phyloP scores from a whole-genome alignment of 768 basidiomycete species.

The Russula compacta region DNA sequence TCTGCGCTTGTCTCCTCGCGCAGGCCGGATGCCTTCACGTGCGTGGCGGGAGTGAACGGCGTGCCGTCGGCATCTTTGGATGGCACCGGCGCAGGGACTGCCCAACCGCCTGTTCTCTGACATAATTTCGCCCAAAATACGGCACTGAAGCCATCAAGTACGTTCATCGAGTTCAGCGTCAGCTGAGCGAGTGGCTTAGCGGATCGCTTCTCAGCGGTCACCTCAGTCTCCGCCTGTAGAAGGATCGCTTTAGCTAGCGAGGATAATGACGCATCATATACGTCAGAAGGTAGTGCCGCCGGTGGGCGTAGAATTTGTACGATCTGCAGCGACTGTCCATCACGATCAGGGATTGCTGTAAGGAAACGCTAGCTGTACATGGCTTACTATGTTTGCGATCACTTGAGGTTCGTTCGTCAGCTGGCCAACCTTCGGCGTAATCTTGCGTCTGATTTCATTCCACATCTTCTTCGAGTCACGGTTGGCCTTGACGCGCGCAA shows the following conservation, averaged over 20 bases:
- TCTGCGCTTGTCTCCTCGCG: slow-evolving; percentile 48
- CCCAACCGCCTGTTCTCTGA: slow-evolving; percentile 85
- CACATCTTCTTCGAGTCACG: slow-evolving; percentile 48
- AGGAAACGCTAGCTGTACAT: slow-evolving; percentile 11
- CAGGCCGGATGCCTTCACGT: slow-evolving; percentile 49
- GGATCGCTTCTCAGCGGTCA: slow-evolving; percentile 78
- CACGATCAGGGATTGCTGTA: slow-evolving; percentile 19
- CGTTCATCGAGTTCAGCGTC: slow-evolving; percentile 53
- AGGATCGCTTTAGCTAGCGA: slow-evolving; percentile 85
- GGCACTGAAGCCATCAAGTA: slow-evolving; percentile 50
- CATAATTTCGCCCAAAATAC: slow-evolving; percentile 80
- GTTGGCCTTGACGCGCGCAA: slow-evolving; percentile 55
- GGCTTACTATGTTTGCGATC: slow-evolving; percentile 57
- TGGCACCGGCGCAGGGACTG: slow-evolving; percentile 58
- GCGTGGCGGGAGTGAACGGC: slow-evolving; percentile 35
- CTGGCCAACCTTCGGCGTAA: slow-evolving; percentile 83
- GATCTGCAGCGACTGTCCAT: slow-evolving; percentile 33
- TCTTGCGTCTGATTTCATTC: slow-evolving; percentile 61
- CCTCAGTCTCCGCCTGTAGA: slow-evolving; percentile 89
- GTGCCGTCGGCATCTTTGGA: slow-evolving; percentile 40
- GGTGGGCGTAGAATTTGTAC: slow-evolving; percentile 33
- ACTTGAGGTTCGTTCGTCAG: slow-evolving; percentile 59
- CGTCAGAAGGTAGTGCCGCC: slow-evolving; percentile 25
- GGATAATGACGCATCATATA: slow-evolving; percentile 73
- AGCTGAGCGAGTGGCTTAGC: slow-evolving; percentile 78